These are phyloP conservation scores for Penicillium sp. DNA, from an alignment of 2,329 filamentous ascomycete species.

Conservation along the genomic window DNA sequence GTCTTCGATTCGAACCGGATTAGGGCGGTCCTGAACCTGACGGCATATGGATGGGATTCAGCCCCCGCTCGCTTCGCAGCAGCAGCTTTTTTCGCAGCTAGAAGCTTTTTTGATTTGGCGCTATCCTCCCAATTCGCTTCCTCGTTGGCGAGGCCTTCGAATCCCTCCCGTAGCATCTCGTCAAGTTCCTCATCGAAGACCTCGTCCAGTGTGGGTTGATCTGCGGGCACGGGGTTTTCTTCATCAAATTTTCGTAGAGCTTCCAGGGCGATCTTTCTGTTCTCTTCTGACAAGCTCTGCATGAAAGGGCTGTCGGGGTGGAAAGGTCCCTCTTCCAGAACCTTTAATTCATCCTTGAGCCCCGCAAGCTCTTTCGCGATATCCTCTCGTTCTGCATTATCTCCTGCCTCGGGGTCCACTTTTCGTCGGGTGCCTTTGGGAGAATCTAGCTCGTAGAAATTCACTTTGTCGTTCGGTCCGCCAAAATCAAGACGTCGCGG, in stretches of 20 bases:
- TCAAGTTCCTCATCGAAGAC: slow-evolving; percentile 46
- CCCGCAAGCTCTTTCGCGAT: slow-evolving; percentile 41
- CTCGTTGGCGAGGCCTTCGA: slow-evolving; percentile 38
- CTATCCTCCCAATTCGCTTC: slow-evolving; percentile 39
- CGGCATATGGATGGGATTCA: slow-evolving; percentile 40
- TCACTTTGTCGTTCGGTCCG: slow-evolving; percentile 44
- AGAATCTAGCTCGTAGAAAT: slow-evolving; percentile 46
- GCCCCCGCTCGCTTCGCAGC: slow-evolving; percentile 37
- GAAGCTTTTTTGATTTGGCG: slow-evolving; percentile 18
- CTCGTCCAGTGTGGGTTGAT: slow-evolving; percentile 33
- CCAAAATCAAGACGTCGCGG: slow-evolving; percentile 34
- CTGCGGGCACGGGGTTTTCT: slow-evolving; percentile 32
- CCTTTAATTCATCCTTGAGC: slow-evolving; percentile 43
- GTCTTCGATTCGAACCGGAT: slow-evolving; percentile 30
- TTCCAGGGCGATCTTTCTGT: slow-evolving; percentile 44
- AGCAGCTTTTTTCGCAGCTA: slow-evolving; percentile 25
- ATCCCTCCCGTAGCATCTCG: slow-evolving; percentile 40
- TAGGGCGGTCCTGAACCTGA: slow-evolving; percentile 43
- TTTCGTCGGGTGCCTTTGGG: slow-evolving; percentile 37
- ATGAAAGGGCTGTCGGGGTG: slow-evolving; percentile 48
- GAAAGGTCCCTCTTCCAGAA: slow-evolving; percentile 45
- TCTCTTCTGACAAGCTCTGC: slow-evolving; percentile 41
- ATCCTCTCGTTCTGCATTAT: slow-evolving; percentile 38
- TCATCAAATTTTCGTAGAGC: slow-evolving; percentile 45
- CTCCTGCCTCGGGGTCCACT: slow-evolving; percentile 43